phyloP scores from a whole-genome alignment of 73 alveolate species.

The Paramecium octaurelia region DNA sequence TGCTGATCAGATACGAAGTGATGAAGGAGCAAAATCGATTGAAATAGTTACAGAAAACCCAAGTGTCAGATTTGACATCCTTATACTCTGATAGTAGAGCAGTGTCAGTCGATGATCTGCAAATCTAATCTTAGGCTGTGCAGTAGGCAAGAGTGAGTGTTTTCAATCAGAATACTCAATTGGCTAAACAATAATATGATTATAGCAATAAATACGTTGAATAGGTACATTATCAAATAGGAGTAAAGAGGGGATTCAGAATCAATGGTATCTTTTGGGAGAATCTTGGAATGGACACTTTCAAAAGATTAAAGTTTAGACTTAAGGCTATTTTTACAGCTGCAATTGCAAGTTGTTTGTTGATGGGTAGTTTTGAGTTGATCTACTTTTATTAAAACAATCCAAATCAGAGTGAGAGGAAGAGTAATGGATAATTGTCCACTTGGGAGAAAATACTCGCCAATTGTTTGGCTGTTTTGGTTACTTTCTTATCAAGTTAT shows the following conservation, averaged over 20 bases:
- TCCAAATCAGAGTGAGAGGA: not conserved
- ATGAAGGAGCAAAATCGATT: not conserved
- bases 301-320: constrained; percentile 38
- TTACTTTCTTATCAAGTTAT: constrained; percentile 5
- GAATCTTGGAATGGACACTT: constrained; percentile 15
- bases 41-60: not conserved
- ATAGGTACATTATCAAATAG: constrained; percentile 5
- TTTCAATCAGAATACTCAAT: not conserved
- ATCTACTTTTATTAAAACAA: constrained; percentile 5
- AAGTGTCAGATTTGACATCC: not conserved
- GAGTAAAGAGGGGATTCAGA: constrained; percentile 24
- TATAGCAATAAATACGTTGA: constrained; percentile 40
- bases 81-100: constrained; percentile 3
- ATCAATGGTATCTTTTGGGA: constrained; percentile 29
- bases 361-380: constrained; percentile 46
- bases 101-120: not conserved
- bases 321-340: not conserved
- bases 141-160: not conserved
- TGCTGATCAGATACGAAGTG: constrained; percentile 9
- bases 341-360: not conserved
- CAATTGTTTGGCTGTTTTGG: not conserved
- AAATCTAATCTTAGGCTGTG: not conserved
- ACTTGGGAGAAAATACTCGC: not conserved
- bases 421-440: not conserved
- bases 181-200: constrained; percentile 5